A percentile compares a stretch with the other conserved stretches of the same genome.
phyloP scores from a whole-genome alignment of 164 flowering plant genomes.

The Nymphaea colorata region DNA sequence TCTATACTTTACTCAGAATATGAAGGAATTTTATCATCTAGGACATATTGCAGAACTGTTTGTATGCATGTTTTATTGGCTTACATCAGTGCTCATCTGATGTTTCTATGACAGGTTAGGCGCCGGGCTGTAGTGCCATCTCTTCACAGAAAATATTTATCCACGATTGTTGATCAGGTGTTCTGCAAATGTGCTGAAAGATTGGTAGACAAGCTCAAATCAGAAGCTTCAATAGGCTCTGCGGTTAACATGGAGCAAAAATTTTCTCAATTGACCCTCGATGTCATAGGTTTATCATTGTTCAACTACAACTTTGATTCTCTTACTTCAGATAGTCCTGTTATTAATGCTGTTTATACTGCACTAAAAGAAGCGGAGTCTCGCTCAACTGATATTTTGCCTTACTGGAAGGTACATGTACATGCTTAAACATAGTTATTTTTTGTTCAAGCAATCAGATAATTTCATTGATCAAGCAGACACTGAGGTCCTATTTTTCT shows the following conservation, averaged over 20 bases:
- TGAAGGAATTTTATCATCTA: no score
- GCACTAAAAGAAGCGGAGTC: constrained; percentile 88
- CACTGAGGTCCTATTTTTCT: not conserved
- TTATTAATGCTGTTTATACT: constrained; percentile 87
- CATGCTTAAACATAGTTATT: not conserved
- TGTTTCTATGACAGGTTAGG: constrained; percentile 35
- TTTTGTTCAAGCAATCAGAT: not conserved
- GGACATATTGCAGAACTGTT: no score
- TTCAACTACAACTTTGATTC: constrained; percentile 93
- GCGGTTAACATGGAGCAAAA: constrained; percentile 87
- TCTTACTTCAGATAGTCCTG: constrained; percentile 66
- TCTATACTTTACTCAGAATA: no score
- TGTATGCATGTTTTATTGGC: no score
- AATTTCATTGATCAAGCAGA: not conserved
- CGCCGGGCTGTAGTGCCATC: constrained; percentile 97
- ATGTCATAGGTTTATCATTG: constrained; percentile 82
- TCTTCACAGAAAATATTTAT: constrained; percentile 84
- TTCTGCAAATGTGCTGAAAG: constrained; percentile 77
- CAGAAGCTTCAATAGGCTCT: constrained; percentile 41
- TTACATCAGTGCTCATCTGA: not conserved
- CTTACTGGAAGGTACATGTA: constrained; percentile 82
- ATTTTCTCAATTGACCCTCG: constrained; percentile 81
- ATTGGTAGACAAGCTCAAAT: constrained; percentile 60
- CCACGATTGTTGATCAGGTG: constrained; percentile 81
- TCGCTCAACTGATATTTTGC: constrained; percentile 79